Base-by-base conservation (phyloP, 2,329 filamentous ascomycete genomes). In the Venturia aucupariae region DNA sequence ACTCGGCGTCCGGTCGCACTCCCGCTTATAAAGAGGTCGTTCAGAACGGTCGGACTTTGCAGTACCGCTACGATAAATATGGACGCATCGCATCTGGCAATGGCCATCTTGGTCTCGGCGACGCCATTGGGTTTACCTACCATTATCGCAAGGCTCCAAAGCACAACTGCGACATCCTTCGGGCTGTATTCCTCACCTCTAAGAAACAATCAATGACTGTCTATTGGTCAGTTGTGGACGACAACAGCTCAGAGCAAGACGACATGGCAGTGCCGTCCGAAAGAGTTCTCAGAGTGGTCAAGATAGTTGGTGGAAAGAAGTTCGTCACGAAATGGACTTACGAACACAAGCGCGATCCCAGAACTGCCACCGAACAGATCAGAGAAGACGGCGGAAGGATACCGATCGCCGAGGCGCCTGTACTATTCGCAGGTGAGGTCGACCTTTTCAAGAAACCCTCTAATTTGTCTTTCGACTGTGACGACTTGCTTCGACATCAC, bases 221-320 rank as follows among this genome's bases (percentile, higher is more conserved):
- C n/a, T 60, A 38, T 15, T 60, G 59, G 59, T 41, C 38, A 22
- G 35, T 60, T 27, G 79, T 81, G 63, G 22, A 41, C 5, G 38
- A 41, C 27, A 19, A 42, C 24, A 78, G 79, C 67, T 32, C 35
- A 3, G 41, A 44, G 38, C 38, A 60, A 27, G 35, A 60, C 22
- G 59, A 60, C 35, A 60, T 60, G 41, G 35, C 59, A 27, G 59
- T 44, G 7, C 59, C 59, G 3, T 60, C 59, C 13, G 59, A 60
- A 41, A 24, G 41, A 38, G 59, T 60, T 41, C 30, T 38, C 5
- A 24, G 35, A 19, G 59, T 44, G 32, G 17, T 60, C 19, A 60
- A 44, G 35, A 17, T 30, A 17, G 17, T 60, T 32, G 59, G 35
- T 8, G 41, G 41, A 27, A 60, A 27, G 35, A 60, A 60, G 38